Percentiles rank a stretch among this genome's conserved stretches.
phyloP scores from a whole-genome alignment of 345 rosid species.

The Mangifera indica region DNA sequence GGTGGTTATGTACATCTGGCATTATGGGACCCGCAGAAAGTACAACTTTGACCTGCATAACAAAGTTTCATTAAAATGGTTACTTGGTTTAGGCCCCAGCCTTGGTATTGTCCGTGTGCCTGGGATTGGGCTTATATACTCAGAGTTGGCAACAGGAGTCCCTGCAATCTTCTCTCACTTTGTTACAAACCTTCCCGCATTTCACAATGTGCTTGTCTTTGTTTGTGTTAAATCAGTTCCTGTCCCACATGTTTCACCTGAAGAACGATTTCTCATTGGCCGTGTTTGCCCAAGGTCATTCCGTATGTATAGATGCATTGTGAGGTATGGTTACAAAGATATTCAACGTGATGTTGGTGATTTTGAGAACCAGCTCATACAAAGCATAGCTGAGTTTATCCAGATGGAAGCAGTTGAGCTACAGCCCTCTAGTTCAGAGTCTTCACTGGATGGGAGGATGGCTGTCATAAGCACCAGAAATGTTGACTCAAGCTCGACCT shows the following conservation, averaged over 20 bases:
- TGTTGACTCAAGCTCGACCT: slow-evolving; percentile 46
- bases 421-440: slow-evolving; percentile 51
- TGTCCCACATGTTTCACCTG: slow-evolving; percentile 79
- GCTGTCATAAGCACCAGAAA: slow-evolving; percentile 78
- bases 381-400: slow-evolving; percentile 93
- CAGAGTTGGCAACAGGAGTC: slow-evolving; percentile 90
- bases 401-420: slow-evolving; percentile 88
- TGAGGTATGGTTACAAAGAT: slow-evolving; percentile 95
- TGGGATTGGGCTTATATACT: slow-evolving; percentile 89
- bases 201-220: slow-evolving; percentile 85
- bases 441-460: slow-evolving; percentile 84
- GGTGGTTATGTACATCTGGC: slow-evolving; percentile 86
- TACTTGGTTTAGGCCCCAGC: slow-evolving; percentile 91
- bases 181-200: slow-evolving; percentile 91
- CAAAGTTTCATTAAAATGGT: slow-evolving; percentile 91
- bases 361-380: slow-evolving; percentile 81
- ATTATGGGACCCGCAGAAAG: slow-evolving; percentile 85
- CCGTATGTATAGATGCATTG: slow-evolving; percentile 93
- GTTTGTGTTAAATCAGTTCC: slow-evolving; percentile 97
- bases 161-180: slow-evolving; percentile 96
- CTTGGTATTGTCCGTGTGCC: slow-evolving; percentile 96
- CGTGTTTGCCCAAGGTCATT: slow-evolving; percentile 90
- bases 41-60: slow-evolving; percentile 90
- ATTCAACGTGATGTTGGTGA: slow-evolving; percentile 73
- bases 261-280: slow-evolving; percentile 93